Evolutionary conservation across 2,329 filamentous ascomycete species (phyloP), one percentile per base, ranked within the genome.

Genomic region (Huntiella abstrusa): DNA sequence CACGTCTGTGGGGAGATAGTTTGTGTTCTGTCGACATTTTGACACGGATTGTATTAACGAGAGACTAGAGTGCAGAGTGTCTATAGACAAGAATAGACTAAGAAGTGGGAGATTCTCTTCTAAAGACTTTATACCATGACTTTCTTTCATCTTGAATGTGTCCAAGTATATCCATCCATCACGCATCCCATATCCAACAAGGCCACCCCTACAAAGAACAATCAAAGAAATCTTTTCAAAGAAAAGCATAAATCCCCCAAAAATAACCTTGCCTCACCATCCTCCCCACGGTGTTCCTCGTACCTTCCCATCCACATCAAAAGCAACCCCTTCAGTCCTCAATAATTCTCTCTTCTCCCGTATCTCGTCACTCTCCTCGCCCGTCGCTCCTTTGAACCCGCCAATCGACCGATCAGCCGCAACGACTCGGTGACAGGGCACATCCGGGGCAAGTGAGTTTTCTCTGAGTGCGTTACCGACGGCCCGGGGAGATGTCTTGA

Each of bases 381-480:
- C 77, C 34, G 71, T 67, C 46, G 67, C 67, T 2, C 80, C 80
- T 59, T 77, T 75, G 64, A 83, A 84, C 0, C 80, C 79, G 37
- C 80, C 80, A 16, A 85, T 60, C 5, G 33, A 32, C 34, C 45
- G 28, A 33, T 39, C 39, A 36, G 75, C 78, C 4, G 82, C 81
- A 41, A 92, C 72, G 16, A 88, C 80, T 7, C 85, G 71, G 60
- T 92, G 84, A 51, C 84, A 92, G 1, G 84, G 85, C 4, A 88
- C 80, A 33, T 74, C 70, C 0, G 85, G 84, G 11, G 85, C 84
- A 55, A 88, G 92, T 0, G 84, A 84, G 57, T 93, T 93, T 7
- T 70, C 66, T 13, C 80, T 71, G 56, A 92, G 66, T 1, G 83
- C 83, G 49, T 82, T 84, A 12, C 83, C 83, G 4, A 91, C 74